These are phyloP conservation scores for Cicer bijugum DNA, from an alignment of 306 rosid genomes.

Conservation along the genomic window DNA sequence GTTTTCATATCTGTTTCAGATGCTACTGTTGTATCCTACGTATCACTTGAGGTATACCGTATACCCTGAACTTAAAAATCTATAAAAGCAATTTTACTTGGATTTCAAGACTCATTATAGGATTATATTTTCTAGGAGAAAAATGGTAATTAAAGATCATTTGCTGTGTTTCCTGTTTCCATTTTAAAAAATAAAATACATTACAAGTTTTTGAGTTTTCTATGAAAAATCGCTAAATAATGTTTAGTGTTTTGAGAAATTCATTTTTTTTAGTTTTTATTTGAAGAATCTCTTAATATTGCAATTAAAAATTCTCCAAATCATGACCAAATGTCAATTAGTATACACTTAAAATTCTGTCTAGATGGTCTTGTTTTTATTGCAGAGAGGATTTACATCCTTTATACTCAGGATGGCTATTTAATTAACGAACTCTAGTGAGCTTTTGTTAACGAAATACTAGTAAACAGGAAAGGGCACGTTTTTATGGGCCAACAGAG, in stretches of 20 bases:
- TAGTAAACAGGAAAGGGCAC: not conserved
- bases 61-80: not conserved
- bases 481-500: slow-evolving; percentile 40
- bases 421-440: not conserved
- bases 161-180: too few relatives aligned
- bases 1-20: too few relatives aligned
- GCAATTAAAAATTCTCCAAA: too few relatives aligned
- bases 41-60: not conserved
- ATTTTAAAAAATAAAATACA: too few relatives aligned
- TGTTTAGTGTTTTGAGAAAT: too few relatives aligned
- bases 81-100: not conserved
- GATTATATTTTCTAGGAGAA: not conserved
- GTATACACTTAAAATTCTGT: not conserved
- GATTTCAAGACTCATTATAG: not conserved
- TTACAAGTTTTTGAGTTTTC: too few relatives aligned
- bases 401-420: not conserved
- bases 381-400: not conserved
- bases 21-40: too few relatives aligned
- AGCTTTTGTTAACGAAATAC: not conserved
- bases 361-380: not conserved
- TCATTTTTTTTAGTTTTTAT: too few relatives aligned
- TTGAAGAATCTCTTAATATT: too few relatives aligned
- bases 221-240: too few relatives aligned
- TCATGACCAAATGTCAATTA: too few relatives aligned
- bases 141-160: not conserved